phyloP scores from a whole-genome alignment of 2,329 filamentous ascomycete species.

The Lecanicillium sp. region DNA sequence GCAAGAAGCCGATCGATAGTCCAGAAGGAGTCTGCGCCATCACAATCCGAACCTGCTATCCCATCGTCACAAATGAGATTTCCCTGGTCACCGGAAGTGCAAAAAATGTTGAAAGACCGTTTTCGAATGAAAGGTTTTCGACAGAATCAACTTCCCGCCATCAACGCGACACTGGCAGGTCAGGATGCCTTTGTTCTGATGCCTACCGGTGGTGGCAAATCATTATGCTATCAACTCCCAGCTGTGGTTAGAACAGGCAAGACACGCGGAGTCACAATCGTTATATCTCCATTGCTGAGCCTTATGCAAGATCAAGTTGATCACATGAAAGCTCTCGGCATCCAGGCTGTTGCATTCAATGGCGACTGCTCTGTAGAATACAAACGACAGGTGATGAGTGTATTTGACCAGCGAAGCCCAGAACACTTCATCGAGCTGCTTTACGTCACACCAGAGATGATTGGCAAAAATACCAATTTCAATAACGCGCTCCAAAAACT shows the following conservation, averaged over 20 bases:
- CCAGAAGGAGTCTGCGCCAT: conserved; percentile 24
- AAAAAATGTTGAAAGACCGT: conserved; percentile 68
- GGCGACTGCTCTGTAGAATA: conserved; percentile 62
- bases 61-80: conserved; percentile 54
- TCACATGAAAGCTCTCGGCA: conserved; percentile 67
- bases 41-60: conserved; percentile 30
- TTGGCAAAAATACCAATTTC: conserved; percentile 72
- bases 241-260: conserved; percentile 75
- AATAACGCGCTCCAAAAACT: conserved; percentile 59
- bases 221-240: conserved; percentile 91
- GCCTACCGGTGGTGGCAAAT: conserved; percentile 97
- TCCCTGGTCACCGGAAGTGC: conserved; percentile 83
- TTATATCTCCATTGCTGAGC: conserved; percentile 90
- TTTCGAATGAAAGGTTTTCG: conserved; percentile 86
- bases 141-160: conserved; percentile 87
- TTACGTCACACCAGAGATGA: conserved; percentile 96
- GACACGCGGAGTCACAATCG: conserved; percentile 81
- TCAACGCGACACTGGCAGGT: conserved; percentile 83
- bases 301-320: conserved; percentile 96
- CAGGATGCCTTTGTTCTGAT: conserved; percentile 93
- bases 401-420: conserved; percentile 56
- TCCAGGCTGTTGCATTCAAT: conserved; percentile 78
- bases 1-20: conserved; percentile 27
- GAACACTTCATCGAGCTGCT: conserved; percentile 78
- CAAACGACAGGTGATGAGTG: conserved; percentile 59